phyloP scores from a whole-genome alignment of 495 filamentous ascomycete genomes.

The Tuber magnatum region DNA sequence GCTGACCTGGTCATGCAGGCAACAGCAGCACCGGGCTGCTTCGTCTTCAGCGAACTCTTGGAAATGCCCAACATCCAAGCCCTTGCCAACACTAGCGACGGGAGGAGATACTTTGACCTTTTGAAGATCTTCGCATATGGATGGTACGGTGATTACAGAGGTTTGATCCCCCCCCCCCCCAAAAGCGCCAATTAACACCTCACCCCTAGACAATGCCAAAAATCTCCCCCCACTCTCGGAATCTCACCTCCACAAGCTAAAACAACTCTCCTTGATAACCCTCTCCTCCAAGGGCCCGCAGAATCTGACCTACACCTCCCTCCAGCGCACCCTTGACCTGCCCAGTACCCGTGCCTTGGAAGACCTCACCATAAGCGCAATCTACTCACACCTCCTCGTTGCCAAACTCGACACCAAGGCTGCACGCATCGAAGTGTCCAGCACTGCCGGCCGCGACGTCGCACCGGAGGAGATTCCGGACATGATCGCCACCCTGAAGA shows the following conservation, averaged over 20 bases:
- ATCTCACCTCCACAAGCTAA: conserved; percentile 71
- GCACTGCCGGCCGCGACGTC: conserved; percentile 78
- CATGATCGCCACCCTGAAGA: conserved; percentile 59
- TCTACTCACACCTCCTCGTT: conserved; percentile 74
- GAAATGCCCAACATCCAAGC: conserved; percentile 72
- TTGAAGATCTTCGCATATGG: conserved; percentile 92
- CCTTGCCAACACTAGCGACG: conserved; percentile 49
- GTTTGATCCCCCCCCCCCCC: conserved; percentile 42
- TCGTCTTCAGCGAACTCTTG: conserved; percentile 90
- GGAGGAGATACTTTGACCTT: conserved; percentile 54
- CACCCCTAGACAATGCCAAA: conserved; percentile 41
- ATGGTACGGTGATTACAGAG: conserved; percentile 70
- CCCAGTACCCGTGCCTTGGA: conserved; percentile 65
- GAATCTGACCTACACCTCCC: conserved; percentile 62
- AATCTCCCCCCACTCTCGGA: conserved; percentile 62
- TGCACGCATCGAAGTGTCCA: conserved; percentile 64
- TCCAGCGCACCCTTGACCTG: conserved; percentile 62
- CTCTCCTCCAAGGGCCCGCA: conserved; percentile 55
- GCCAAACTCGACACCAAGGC: conserved; percentile 73
- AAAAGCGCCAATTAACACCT: not conserved
- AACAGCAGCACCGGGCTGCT: conserved; percentile 79
- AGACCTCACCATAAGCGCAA: conserved; percentile 77
- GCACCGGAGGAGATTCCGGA: conserved; percentile 57
- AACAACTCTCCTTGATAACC: conserved; percentile 79
- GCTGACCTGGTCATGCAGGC: conserved; percentile 82